Evolutionary conservation across 2,329 filamentous ascomycete species (phyloP).

Genomic region (Pseudogymnoascus sp.): DNA sequence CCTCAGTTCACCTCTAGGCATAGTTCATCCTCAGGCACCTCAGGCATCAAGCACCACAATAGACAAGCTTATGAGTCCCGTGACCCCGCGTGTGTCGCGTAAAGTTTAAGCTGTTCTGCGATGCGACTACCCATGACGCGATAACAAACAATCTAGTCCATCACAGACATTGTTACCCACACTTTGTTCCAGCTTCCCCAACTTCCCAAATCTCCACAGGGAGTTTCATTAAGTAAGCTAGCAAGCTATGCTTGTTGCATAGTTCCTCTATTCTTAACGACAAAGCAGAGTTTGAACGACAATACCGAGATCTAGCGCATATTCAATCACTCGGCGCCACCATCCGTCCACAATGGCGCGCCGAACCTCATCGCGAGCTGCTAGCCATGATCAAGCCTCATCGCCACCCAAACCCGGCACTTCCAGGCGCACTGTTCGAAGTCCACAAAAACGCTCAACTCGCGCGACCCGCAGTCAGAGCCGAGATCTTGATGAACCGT

Average conservation of each 20-base stretch:
- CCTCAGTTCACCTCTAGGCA: not conserved
- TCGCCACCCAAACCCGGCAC: constrained; percentile 19
- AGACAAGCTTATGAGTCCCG: not conserved
- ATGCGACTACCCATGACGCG: not conserved
- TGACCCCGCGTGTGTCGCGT: not conserved
- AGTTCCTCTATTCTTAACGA: not conserved
- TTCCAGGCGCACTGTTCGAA: constrained; percentile 13
- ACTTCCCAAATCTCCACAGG: not conserved
- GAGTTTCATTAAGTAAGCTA: not conserved
- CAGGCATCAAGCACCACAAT: not conserved
- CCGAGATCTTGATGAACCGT: constrained; percentile 24
- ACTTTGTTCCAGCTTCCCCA: not conserved
- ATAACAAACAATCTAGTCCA: not conserved
- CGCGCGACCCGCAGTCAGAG: constrained; percentile 33
- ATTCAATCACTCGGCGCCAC: not conserved
- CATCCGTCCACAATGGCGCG: not conserved
- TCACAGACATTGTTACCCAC: not conserved
- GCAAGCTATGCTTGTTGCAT: not conserved
- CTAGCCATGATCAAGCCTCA: constrained; percentile 19
- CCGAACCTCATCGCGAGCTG: constrained; percentile 17
- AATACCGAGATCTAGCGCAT: not conserved
- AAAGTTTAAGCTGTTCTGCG: not conserved
- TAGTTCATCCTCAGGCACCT: not conserved
- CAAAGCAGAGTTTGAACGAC: not conserved
- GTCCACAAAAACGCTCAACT: constrained; percentile 15